Evolutionary conservation across 2,329 filamentous ascomycete genomes (phyloP).

Genomic region (Paracoccidioides lutzii): DNA sequence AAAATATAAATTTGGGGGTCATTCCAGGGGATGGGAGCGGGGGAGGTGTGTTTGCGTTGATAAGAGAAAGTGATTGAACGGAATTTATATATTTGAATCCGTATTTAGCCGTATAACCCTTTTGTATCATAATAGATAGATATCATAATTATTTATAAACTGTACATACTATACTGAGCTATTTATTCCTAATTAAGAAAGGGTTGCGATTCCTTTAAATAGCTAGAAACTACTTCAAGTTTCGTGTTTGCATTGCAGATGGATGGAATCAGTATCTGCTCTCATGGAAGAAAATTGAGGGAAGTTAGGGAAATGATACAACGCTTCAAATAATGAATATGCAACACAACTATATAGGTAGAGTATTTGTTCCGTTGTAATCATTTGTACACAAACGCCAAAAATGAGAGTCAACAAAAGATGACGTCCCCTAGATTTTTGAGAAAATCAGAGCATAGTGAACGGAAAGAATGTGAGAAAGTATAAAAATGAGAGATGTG

Average conservation of each 20-base stretch:
- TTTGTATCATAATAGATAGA: background rate
- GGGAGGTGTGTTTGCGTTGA: background rate
- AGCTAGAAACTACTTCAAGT: too few species aligned
- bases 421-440: background rate
- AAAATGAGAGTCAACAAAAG: background rate
- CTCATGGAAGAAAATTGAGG: too few species aligned
- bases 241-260: too few species aligned
- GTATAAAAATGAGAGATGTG: background rate
- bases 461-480: background rate
- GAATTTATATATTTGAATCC: background rate
- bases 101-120: background rate
- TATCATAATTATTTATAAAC: background rate
- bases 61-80: background rate
- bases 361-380: background rate
- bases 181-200: background rate
- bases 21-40: background rate
- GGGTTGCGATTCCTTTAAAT: too few species aligned
- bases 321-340: background rate
- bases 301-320: background rate
- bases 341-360: background rate
- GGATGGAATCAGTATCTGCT: background rate
- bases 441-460: background rate
- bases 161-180: background rate
- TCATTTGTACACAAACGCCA: background rate
- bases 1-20: slow-evolving; percentile 1